These are phyloP conservation scores for Ophiostoma tasmaniense DNA, from an alignment of 2,329 filamentous ascomycete species.

Conservation along the genomic window DNA sequence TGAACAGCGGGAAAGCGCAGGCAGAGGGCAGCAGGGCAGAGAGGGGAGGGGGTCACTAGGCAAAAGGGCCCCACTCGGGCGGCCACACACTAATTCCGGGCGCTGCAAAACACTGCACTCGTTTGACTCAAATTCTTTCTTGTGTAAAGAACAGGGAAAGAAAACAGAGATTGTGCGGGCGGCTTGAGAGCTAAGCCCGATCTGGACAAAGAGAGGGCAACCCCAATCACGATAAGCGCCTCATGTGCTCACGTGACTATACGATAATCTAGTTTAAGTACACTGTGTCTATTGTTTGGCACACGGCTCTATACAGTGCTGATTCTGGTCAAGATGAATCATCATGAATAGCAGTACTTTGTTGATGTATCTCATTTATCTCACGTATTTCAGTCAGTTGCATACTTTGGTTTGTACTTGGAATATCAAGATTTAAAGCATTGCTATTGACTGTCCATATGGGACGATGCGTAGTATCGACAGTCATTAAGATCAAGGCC, in stretches of 20 bases:
- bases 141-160: slow-evolving; percentile 3
- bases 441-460: neutral
- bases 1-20: slow-evolving; percentile 8
- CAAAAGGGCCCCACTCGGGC: slow-evolving; percentile 7
- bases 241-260: slow-evolving; percentile 14
- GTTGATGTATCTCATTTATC: no score
- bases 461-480: neutral
- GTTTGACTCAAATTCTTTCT: slow-evolving; percentile 12
- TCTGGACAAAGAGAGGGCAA: slow-evolving; percentile 21
- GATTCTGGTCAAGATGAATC: neutral
- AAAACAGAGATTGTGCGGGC: slow-evolving; percentile 18
- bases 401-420: neutral
- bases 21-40: neutral
- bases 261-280: neutral
- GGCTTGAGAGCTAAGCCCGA: slow-evolving; percentile 11
- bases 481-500: neutral
- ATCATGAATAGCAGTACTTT: neutral
- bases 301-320: slow-evolving; percentile 6
- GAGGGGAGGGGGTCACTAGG: slow-evolving; percentile 9
- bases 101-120: slow-evolving; percentile 1
- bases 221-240: slow-evolving; percentile 14
- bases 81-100: slow-evolving; percentile 16
- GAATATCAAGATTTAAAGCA: no score
- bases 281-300: neutral
- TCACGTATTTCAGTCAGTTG: neutral